These are phyloP conservation scores for Nakaseomyces nivariensis DNA, from an alignment of 1,139 yeast species.

Conservation along the genomic window DNA sequence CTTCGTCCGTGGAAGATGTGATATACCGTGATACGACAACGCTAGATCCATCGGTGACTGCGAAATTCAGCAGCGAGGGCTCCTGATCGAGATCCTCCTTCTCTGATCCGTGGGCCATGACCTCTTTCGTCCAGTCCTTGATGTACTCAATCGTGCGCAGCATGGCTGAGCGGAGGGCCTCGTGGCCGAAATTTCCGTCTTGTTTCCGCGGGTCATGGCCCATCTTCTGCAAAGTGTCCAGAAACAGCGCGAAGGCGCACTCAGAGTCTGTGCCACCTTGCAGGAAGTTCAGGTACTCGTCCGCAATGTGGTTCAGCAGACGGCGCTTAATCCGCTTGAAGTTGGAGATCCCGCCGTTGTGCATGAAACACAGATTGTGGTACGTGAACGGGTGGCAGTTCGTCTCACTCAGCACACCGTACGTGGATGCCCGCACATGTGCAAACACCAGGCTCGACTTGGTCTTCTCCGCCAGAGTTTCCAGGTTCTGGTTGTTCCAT, in stretches of 20 bases:
- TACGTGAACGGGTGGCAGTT: conserved; percentile 92
- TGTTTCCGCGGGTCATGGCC: conserved; percentile 59
- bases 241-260: conserved; percentile 81
- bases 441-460: conserved; percentile 79
- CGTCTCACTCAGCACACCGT: conserved; percentile 87
- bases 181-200: conserved; percentile 45
- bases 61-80: conserved; percentile 85
- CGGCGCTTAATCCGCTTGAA: conserved; percentile 65
- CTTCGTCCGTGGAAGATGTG: conserved; percentile 84
- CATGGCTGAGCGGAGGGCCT: conserved; percentile 55
- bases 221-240: conserved; percentile 64
- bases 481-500: conserved; percentile 90
- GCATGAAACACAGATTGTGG: conserved; percentile 90
- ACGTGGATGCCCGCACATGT: conserved; percentile 92
- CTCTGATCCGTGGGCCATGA: conserved; percentile 10
- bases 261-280: conserved; percentile 97
- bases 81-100: conserved; percentile 38
- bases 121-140: conserved; percentile 48
- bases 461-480: conserved; percentile 78
- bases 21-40: conserved; percentile 84
- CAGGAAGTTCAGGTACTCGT: conserved; percentile 64
- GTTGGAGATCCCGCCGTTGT: conserved; percentile 81
- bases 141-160: conserved; percentile 62
- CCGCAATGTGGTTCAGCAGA: conserved; percentile 62
- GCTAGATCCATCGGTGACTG: conserved; percentile 88